Evolutionary conservation across 129 eudicot species (phyloP).

Genomic region (Tanacetum coccineum): DNA sequence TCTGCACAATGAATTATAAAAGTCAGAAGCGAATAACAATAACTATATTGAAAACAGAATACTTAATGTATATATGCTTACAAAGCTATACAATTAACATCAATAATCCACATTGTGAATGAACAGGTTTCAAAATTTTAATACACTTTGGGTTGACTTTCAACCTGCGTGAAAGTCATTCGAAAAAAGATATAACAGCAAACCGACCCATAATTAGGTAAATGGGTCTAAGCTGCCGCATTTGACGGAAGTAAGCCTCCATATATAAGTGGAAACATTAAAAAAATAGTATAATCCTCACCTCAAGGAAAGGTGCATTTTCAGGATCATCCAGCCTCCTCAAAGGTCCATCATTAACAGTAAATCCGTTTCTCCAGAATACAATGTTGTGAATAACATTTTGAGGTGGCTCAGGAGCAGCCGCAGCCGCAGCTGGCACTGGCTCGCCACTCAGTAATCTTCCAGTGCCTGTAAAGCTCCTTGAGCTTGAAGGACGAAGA

Average conservation of each 20-base stretch:
- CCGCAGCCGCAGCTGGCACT: slow-evolving; percentile 32
- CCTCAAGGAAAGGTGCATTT: slow-evolving; percentile 91
- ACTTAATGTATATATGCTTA: too few relatives aligned
- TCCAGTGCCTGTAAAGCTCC: slow-evolving; percentile 86
- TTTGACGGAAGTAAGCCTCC: not conserved
- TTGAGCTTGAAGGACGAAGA: slow-evolving; percentile 70
- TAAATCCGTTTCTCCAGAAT: slow-evolving; percentile 93
- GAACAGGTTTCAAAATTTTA: not conserved
- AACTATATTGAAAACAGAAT: not conserved
- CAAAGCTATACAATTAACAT: too few relatives aligned
- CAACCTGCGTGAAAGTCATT: not conserved
- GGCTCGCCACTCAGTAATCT: slow-evolving; percentile 72
- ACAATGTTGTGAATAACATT: slow-evolving; percentile 78
- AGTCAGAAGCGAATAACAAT: not conserved
- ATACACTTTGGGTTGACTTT: not conserved
- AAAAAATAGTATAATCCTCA: slow-evolving; percentile 15
- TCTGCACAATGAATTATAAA: slow-evolving; percentile 41
- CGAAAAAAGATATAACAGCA: not conserved
- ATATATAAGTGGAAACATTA: not conserved
- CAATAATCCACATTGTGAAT: too few relatives aligned
- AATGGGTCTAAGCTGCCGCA: not conserved
- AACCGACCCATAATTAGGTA: not conserved
- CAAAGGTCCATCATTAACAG: slow-evolving; percentile 87
- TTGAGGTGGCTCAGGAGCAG: slow-evolving; percentile 80
- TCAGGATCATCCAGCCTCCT: slow-evolving; percentile 96